phyloP scores from a whole-genome alignment of 345 rosid genomes.

The Syzygium aromaticum region DNA sequence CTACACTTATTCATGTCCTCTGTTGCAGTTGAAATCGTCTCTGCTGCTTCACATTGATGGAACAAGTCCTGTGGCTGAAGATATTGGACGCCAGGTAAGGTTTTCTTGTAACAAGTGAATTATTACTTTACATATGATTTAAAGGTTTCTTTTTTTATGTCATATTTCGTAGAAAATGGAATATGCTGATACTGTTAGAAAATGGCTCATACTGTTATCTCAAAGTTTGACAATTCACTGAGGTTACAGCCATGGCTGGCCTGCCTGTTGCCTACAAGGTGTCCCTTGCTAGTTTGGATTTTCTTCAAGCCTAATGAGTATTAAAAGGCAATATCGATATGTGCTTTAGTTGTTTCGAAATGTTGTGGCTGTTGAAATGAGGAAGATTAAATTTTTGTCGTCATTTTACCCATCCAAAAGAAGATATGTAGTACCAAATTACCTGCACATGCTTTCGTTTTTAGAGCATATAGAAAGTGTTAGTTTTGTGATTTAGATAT shows the following conservation, averaged over 20 bases:
- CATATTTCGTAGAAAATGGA: not conserved
- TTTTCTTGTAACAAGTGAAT: not conserved
- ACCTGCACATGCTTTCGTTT: not conserved
- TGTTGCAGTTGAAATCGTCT: conserved; percentile 79
- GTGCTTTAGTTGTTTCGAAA: not conserved
- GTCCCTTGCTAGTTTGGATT: not conserved
- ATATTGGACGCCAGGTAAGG: conserved; percentile 94
- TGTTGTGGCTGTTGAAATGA: not conserved
- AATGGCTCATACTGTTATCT: not conserved
- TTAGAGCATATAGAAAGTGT: not conserved
- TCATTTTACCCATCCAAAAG: not conserved
- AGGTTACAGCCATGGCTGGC: not conserved
- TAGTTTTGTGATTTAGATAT: not conserved
- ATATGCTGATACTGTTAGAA: not conserved
- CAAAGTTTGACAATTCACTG: not conserved
- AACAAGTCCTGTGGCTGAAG: conserved; percentile 90
- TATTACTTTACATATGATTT: not conserved
- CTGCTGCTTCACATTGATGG: conserved; percentile 95
- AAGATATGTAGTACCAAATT: not conserved
- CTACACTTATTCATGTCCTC: not conserved
- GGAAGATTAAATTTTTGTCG: not conserved
- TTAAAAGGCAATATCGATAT: not conserved
- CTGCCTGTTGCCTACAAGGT: not conserved
- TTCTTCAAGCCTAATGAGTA: not conserved
- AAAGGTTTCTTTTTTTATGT: not conserved